phyloP scores from a whole-genome alignment of 306 rosid species.

The Psophocarpus tetragonolobus region DNA sequence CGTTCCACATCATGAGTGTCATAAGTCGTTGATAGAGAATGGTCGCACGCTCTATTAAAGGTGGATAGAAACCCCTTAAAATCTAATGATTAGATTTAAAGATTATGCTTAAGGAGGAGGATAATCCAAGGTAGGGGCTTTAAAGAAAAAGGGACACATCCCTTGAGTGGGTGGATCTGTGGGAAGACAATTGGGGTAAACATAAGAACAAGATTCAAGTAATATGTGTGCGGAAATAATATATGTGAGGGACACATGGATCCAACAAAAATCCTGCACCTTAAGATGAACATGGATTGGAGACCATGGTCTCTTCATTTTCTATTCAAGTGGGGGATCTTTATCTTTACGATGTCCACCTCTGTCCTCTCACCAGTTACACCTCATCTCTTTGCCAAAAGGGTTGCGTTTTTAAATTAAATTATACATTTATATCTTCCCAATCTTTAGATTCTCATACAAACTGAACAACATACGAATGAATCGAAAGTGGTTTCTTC shows the following conservation, averaged over 20 bases:
- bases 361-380: conserved; percentile 5
- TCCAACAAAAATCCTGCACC: conserved; percentile 35
- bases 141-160: conserved; percentile 34
- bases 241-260: conserved; percentile 28
- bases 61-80: not conserved
- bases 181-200: conserved; percentile 33
- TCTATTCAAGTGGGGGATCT: conserved; percentile 31
- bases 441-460: not conserved
- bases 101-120: conserved; percentile 9
- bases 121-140: not conserved
- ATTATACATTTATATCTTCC: not conserved
- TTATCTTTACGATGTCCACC: conserved; percentile 28
- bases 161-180: conserved; percentile 39
- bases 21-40: no score
- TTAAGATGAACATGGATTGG: conserved; percentile 19
- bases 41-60: conserved; percentile 22
- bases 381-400: not conserved
- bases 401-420: not conserved
- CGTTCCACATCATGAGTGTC: conserved; percentile 16
- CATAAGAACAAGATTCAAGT: not conserved
- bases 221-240: conserved; percentile 8
- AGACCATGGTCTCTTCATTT: conserved; percentile 20
- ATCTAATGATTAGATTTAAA: not conserved
- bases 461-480: conserved; percentile 24
- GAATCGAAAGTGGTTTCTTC: conserved; percentile 27